These are phyloP conservation scores for Thalassiosira exigua DNA, from an alignment of 352 stramenopile genomes.

Conservation along the genomic window DNA sequence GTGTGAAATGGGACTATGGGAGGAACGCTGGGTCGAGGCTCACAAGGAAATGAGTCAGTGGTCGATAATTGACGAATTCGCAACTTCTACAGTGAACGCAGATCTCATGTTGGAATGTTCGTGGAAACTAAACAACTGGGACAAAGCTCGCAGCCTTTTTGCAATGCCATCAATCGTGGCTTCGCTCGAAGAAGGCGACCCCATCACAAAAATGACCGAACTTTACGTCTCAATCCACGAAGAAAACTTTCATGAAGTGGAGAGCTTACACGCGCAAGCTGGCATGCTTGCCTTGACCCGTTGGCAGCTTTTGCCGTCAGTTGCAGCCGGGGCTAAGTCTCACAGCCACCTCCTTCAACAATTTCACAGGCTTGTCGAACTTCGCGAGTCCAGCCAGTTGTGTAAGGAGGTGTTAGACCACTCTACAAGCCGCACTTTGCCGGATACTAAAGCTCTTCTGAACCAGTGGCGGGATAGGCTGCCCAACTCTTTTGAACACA, in stretches of 20 bases:
- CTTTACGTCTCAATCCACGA: slow-evolving; percentile 82
- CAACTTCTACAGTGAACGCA: slow-evolving; percentile 53
- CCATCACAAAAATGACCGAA: slow-evolving; percentile 80
- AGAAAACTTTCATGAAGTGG: slow-evolving; percentile 81
- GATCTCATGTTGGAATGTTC: slow-evolving; percentile 78
- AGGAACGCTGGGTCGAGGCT: slow-evolving; percentile 80
- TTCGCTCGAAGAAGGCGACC: slow-evolving; percentile 73
- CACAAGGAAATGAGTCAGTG: slow-evolving; percentile 83
- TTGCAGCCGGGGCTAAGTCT: slow-evolving; percentile 63
- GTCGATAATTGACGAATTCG: slow-evolving; percentile 76
- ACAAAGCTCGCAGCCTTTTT: slow-evolving; percentile 70
- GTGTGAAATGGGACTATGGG: slow-evolving; percentile 80
- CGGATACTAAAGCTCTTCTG: slow-evolving; percentile 84
- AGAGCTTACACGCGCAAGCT: slow-evolving; percentile 82
- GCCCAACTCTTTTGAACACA: slow-evolving; percentile 80
- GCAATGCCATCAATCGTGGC: slow-evolving; percentile 64
- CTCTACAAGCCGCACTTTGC: slow-evolving; percentile 71
- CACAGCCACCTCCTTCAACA: slow-evolving; percentile 78
- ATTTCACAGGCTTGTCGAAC: slow-evolving; percentile 85
- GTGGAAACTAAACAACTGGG: slow-evolving; percentile 85
- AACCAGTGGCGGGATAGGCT: slow-evolving; percentile 81
- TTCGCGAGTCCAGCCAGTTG: slow-evolving; percentile 84
- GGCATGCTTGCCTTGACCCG: slow-evolving; percentile 78
- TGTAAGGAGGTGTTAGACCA: slow-evolving; percentile 83
- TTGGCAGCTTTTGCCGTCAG: slow-evolving; percentile 77